A percentile compares a stretch with the other conserved stretches of the same genome.
phyloP scores from a whole-genome alignment of 441 rosid genomes.

The Populus tomentosa region DNA sequence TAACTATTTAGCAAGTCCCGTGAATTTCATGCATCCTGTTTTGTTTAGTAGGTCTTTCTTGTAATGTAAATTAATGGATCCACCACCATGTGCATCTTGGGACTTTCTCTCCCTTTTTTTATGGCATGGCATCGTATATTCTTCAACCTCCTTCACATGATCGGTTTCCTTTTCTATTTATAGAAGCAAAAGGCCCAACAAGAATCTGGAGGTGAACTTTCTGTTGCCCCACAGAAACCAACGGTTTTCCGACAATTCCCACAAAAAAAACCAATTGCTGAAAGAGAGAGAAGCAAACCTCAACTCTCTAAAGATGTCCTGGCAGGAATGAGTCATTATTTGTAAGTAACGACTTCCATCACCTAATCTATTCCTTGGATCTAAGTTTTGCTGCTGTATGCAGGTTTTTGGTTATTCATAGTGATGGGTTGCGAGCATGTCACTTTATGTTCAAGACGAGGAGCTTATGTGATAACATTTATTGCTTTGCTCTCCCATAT shows the following conservation, averaged over 20 bases:
- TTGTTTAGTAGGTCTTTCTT: too few relatives aligned
- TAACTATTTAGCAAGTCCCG: neutral
- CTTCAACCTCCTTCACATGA: neutral
- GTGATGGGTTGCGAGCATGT: neutral
- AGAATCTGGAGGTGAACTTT: conserved; percentile 36
- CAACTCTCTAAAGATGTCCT: conserved; percentile 63
- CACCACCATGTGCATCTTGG: too few relatives aligned
- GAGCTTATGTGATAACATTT: neutral
- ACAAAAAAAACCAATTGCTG: conserved; percentile 55
- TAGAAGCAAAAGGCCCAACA: conserved; percentile 67
- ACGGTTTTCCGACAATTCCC: conserved; percentile 57
- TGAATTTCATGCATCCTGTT: neutral
- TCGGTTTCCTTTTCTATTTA: conserved; percentile 15
- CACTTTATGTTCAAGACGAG: neutral
- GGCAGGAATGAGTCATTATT: conserved; percentile 44
- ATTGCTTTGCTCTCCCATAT: too few relatives aligned
- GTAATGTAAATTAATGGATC: too few relatives aligned
- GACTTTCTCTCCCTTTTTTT: neutral
- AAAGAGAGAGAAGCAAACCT: conserved; percentile 41
- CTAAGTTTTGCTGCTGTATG: conserved; percentile 13
- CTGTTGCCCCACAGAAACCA: conserved; percentile 18
- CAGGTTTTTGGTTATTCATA: conserved; percentile 60
- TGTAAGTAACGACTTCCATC: neutral
- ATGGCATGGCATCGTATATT: neutral
- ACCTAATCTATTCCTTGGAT: conserved; percentile 4